Evolutionary conservation across 2,329 filamentous ascomycete genomes (phyloP).

Genomic region (Aspergillus spinulosporus): DNA sequence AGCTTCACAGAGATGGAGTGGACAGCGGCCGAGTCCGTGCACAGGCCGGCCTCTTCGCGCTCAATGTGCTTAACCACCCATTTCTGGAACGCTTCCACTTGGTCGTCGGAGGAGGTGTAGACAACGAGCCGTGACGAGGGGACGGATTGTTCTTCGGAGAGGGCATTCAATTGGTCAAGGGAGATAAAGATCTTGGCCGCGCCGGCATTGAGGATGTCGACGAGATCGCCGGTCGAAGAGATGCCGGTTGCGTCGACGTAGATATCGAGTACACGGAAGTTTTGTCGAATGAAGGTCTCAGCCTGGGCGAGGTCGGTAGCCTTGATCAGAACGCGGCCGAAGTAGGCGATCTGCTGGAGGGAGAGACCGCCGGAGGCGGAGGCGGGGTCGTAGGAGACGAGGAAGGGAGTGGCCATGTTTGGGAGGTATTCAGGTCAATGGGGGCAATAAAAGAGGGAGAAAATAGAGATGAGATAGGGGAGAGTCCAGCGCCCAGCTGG

Average conservation of each 20-base stretch:
- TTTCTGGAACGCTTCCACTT: constrained; percentile 41
- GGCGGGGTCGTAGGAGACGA: constrained; percentile 45
- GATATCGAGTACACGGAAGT: constrained; percentile 58
- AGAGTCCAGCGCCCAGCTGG: neutral
- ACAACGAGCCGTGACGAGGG: constrained; percentile 59
- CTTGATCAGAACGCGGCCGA: constrained; percentile 59
- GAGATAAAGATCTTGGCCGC: constrained; percentile 82
- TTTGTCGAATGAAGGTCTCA: constrained; percentile 56
- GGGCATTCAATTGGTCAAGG: constrained; percentile 63
- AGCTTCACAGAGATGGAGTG: constrained; percentile 42
- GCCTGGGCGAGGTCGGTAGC: constrained; percentile 44
- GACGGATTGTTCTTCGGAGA: constrained; percentile 55
- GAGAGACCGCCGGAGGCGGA: constrained; percentile 52
- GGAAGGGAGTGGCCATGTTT: constrained; percentile 45
- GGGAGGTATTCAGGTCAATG: neutral
- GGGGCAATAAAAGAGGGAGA: neutral
- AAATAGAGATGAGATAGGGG: neutral
- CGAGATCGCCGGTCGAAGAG: constrained; percentile 67
- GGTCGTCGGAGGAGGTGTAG: constrained; percentile 45
- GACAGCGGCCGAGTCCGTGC: constrained; percentile 37
- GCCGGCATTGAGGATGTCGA: constrained; percentile 80
- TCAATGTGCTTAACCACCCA: constrained; percentile 42
- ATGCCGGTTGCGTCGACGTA: constrained; percentile 77
- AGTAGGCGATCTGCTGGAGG: constrained; percentile 57
- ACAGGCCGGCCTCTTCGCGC: constrained; percentile 38